Evolutionary conservation across 2,329 filamentous ascomycete genomes (phyloP), one percentile per base, ranked within the genome.

Genomic region (Boeremia lycopersici): DNA sequence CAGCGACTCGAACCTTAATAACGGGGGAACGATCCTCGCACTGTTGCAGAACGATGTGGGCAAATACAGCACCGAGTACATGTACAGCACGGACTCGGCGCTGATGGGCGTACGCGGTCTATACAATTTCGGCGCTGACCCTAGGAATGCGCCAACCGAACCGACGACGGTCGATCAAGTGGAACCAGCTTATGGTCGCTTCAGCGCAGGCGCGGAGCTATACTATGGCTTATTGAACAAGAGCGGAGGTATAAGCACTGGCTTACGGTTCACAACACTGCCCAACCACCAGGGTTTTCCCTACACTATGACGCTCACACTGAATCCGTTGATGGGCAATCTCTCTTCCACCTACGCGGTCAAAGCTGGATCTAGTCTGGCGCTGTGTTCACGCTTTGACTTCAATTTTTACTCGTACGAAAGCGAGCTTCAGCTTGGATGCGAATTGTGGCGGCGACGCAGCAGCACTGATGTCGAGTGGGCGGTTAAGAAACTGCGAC

Each of bases 361-460:
- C 42, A 89, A 91, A 68, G 93, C 93, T 2, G 91, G 91, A 3
- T 85, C 85, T 30, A 86, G 91, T 67, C 85, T 96, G 63, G 90
- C 91, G 10, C 83, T 99, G 44, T 95, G 92, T 60, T 96, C 92
- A 19, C 87, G 89, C 44, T 93, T 98, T 77, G 92, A 96, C 70
- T 99, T 99, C 77, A 99, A 99, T 69, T 89, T 97, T 44, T 98
- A 97, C 77, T 96, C 91, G 72, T 99, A 97, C 79, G 95, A 99
- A 79, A 96, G 91, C 71, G 90, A 95, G 54, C 89, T 96, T 81
- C 88, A 92, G 25, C 84, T 98, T 23, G 95, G 95, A 12, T 90
- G 91, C 78, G 95, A 99, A 78, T 80, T 98, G 38, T 99, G 95
- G 93, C 87, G 90, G 68, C 88, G 86, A 48, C 69, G 72, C 54